A percentile compares a stretch with the other conserved stretches of the same genome.
Evolutionary conservation across 176 grass and related monocot genomes (phyloP).

Genomic region (bread wheat (Triticum aestivum)): IWGSC_CS_RefSeq_v2.1 NC_057809.1:29256821-29257320

Average conservation of each 20-base stretch:
- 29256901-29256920: constrained; percentile 5
- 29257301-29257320: not conserved
- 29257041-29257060: not conserved
- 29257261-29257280: not conserved
- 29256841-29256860: not conserved
- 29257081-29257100: not conserved
- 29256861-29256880: constrained; percentile 17
- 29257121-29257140: not conserved
- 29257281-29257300: not conserved
- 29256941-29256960: not conserved
- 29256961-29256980: not conserved
- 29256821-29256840: not conserved
- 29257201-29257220: too few relatives aligned
- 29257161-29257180: not conserved
- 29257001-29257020: not conserved
- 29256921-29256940: not conserved
- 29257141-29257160: not conserved
- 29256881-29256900: constrained; percentile 9
- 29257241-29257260: not conserved
- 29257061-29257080: not conserved
- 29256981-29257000: not conserved
- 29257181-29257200: not conserved
- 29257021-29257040: not conserved
- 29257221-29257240: not conserved
- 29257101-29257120: too few relatives aligned